Percentiles rank a stretch among this genome's conserved stretches.
Evolutionary conservation across 2,329 filamentous ascomycete species (phyloP).

Genomic region (Sporothrix brasiliensis): DNA sequence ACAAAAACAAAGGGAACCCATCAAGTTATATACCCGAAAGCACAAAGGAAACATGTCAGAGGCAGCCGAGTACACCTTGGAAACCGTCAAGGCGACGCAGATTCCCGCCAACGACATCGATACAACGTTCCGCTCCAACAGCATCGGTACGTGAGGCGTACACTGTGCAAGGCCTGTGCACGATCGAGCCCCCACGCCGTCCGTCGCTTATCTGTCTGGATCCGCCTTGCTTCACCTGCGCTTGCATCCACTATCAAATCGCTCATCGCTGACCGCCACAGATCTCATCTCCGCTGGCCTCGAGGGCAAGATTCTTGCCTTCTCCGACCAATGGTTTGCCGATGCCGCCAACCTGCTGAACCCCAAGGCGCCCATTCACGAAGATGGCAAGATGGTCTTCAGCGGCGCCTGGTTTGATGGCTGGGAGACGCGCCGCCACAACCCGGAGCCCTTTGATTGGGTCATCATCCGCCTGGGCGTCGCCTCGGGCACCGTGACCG

Average conservation of each 20-base stretch:
- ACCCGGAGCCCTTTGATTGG: constrained; percentile 66
- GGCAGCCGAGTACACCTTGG: constrained; percentile 58
- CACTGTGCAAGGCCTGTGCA: constrained; percentile 36
- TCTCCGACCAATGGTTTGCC: constrained; percentile 71
- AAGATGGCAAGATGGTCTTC: constrained; percentile 69
- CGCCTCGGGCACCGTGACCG: constrained; percentile 70
- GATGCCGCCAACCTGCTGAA: constrained; percentile 66
- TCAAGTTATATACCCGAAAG: constrained; percentile 9
- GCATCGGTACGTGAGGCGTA: constrained; percentile 54
- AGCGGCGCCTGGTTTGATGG: constrained; percentile 72
- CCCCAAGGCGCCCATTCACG: constrained; percentile 63
- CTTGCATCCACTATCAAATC: background rate
- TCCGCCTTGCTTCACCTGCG: background rate
- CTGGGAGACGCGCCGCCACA: constrained; percentile 70
- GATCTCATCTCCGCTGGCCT: constrained; percentile 64
- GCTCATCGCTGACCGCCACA: constrained; percentile 39
- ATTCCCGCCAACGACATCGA: constrained; percentile 61
- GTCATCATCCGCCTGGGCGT: constrained; percentile 68
- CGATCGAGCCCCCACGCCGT: constrained; percentile 3
- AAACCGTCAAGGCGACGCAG: constrained; percentile 53
- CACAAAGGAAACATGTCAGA: constrained; percentile 31
- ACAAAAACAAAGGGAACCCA: background rate
- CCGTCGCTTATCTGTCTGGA: background rate
- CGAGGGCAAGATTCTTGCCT: constrained; percentile 65
- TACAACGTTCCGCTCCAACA: constrained; percentile 62